Base-by-base conservation (phyloP, 495 filamentous ascomycete species). In the Staphylotrichum tortipilum region DNA sequence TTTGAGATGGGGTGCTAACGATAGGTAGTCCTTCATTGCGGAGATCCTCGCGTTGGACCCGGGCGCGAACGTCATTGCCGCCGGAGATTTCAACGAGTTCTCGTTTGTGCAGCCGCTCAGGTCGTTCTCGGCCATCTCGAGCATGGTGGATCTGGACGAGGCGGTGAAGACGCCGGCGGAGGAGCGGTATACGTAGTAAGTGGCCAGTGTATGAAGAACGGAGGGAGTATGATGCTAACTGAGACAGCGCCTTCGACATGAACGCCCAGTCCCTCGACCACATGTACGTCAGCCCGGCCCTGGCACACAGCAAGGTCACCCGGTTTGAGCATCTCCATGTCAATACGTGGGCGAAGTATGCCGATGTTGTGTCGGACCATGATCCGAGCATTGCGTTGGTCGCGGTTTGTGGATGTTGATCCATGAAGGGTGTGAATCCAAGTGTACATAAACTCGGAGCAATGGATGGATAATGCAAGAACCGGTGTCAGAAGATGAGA, bases 1-100 rank as follows among this genome's bases (percentile, higher is more conserved):
- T 31, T 39, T n/a, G n/a, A 2, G 22, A 21, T 21, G 1, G 33
- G 33, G 5, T 31, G 35, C 42, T 51, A 14, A 50, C 37, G n/a
- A 18, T 18, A 17, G 17, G 18, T 40, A 67, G 54, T 42, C 55
- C 4, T 73, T 70, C 49, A 61, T 70, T 35, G 44, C 53, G 1
- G 12, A 63, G 12, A 71, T 83, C 44, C 68, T 82, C 8, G 52
- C 47, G 1, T 34, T 65, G 12, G 67, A 78, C 52, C 42, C 53
- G 2, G 34, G 60, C 1, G 79, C 79, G 0, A 54, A 56, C 7
- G 62, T 84, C 29, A 60, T 80, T 17, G 60, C 69, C 0, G 67
- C 73, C 0, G 81, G 81, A 10, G 79, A 83, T 56, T 84, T 77
- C 60, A 83, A 84, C 69, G 81, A 84, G 64, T 83, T 80, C 54